Evolutionary conservation across 1,284 basidiomycete species (phyloP).

Genomic region (Trichosporon coremiiforme): DNA sequence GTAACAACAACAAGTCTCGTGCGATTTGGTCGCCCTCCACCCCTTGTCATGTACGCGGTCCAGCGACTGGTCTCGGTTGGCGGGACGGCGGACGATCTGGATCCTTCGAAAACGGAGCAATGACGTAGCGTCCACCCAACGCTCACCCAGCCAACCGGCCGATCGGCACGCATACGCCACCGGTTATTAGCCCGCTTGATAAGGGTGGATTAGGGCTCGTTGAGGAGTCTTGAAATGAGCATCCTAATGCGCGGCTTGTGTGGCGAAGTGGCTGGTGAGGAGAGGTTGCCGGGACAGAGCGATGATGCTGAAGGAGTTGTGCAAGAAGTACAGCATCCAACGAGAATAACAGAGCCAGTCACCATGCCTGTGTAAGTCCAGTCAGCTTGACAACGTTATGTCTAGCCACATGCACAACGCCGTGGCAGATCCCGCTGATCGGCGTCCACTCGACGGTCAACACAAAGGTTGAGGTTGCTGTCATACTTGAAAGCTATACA

Average conservation of each 20-base stretch:
- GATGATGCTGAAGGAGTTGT: no score
- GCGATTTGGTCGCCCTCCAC: not conserved
- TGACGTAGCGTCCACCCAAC: not conserved
- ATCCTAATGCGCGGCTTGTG: not conserved
- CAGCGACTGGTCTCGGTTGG: not conserved
- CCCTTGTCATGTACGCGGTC: not conserved
- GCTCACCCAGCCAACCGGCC: conserved; percentile 3
- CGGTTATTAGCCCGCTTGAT: not conserved
- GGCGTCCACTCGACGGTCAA: no score
- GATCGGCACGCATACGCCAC: not conserved
- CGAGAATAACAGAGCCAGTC: no score
- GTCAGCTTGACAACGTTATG: not conserved
- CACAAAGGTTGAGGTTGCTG: no score
- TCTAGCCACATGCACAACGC: not conserved
- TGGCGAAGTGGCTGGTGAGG: no score
- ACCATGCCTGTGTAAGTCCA: no score
- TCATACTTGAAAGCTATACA: no score
- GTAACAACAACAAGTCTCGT: not conserved
- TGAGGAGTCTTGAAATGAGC: not conserved
- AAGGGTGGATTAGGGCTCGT: not conserved
- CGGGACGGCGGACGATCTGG: conserved; percentile 5
- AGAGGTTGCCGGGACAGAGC: no score
- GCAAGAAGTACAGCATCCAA: no score
- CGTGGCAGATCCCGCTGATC: not conserved
- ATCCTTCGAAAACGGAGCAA: conserved; percentile 10